A percentile compares a stretch with the other conserved stretches of the same genome.
Conservation (phyloP, 495 filamentous ascomycete species). For the Penicillium herquei region DNA sequence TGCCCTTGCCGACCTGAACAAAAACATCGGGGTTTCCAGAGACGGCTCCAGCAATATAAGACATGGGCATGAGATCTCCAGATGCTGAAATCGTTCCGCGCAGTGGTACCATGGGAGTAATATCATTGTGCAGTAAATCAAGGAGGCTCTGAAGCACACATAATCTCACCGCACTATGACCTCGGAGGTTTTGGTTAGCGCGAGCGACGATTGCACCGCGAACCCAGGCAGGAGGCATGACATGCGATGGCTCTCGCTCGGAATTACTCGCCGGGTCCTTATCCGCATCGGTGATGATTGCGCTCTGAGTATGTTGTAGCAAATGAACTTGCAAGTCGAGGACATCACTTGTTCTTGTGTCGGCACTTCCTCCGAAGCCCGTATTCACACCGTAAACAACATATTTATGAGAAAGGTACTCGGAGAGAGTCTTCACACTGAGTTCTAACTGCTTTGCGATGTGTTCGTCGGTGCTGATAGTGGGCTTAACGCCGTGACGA, state of each 20-base stretch:
- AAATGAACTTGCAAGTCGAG: slow-evolving; percentile 50
- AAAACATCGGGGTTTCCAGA: slow-evolving; percentile 18
- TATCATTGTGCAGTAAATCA: slow-evolving; percentile 39
- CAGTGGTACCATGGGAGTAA: slow-evolving; percentile 46
- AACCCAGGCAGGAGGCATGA: slow-evolving; percentile 53
- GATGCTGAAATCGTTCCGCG: slow-evolving; percentile 65
- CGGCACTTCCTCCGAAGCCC: slow-evolving; percentile 67
- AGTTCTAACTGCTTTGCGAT: slow-evolving; percentile 11
- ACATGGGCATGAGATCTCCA: slow-evolving; percentile 57
- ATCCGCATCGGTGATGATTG: slow-evolving; percentile 42
- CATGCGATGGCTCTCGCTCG: slow-evolving; percentile 17
- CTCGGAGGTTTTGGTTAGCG: slow-evolving; percentile 53
- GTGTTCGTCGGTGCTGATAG: slow-evolving; percentile 9
- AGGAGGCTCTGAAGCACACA: slow-evolving; percentile 47
- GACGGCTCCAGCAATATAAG: slow-evolving; percentile 13
- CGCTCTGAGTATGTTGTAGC: slow-evolving; percentile 52
- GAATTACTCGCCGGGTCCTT: slow-evolving; percentile 19
- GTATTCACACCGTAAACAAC: slow-evolving; percentile 58
- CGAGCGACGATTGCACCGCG: slow-evolving; percentile 57
- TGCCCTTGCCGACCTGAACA: slow-evolving; percentile 11
- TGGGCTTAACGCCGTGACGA: slow-evolving; percentile 11
- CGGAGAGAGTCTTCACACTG: slow-evolving; percentile 11
- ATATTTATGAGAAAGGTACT: slow-evolving; percentile 9
- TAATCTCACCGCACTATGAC: slow-evolving; percentile 56
- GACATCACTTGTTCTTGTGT: slow-evolving; percentile 43